These are phyloP conservation scores for Pythium diclinum DNA, from an alignment of 352 stramenopile genomes.

Conservation along the genomic window DNA sequence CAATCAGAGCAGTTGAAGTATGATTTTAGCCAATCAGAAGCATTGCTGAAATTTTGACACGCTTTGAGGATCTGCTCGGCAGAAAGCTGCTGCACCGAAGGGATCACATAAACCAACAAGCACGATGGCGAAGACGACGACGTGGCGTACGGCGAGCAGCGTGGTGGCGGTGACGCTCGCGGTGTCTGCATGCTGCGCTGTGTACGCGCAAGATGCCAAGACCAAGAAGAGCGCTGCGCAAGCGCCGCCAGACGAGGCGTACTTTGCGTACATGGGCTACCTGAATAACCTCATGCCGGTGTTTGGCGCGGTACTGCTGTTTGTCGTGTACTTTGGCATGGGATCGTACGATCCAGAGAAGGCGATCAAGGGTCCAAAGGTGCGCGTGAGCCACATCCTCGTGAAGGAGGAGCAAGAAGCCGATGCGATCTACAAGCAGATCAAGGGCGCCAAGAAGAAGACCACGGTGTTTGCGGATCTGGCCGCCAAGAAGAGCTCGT, in stretches of 20 bases:
- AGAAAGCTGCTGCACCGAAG: neutral
- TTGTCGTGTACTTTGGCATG: slow-evolving; percentile 25
- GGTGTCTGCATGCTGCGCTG: neutral
- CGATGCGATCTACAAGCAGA: slow-evolving; percentile 53
- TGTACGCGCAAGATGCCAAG: neutral
- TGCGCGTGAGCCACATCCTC: slow-evolving; percentile 62
- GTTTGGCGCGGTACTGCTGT: slow-evolving; percentile 9
- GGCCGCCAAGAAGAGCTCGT: slow-evolving; percentile 46
- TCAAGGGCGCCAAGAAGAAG: slow-evolving; percentile 52
- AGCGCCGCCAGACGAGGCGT: slow-evolving; percentile 5
- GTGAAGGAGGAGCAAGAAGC: slow-evolving; percentile 53
- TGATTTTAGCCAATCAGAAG: neutral
- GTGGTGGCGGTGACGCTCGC: neutral
- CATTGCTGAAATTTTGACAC: neutral
- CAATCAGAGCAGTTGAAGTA: slow-evolving; percentile 7
- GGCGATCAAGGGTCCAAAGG: slow-evolving; percentile 30
- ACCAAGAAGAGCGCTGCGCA: neutral
- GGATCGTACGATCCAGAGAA: slow-evolving; percentile 12
- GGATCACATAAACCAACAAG: neutral
- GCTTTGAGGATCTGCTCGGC: neutral
- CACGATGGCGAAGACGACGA: slow-evolving; percentile 6
- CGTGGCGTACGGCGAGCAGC: neutral
- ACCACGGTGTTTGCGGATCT: slow-evolving; percentile 48
- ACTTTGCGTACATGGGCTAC: slow-evolving; percentile 26
- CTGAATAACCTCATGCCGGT: slow-evolving; percentile 27